A percentile compares a stretch with the other conserved stretches of the same genome.
Conservation (phyloP, 2,329 filamentous ascomycete species). For the Fusarium domesticum region DNA sequence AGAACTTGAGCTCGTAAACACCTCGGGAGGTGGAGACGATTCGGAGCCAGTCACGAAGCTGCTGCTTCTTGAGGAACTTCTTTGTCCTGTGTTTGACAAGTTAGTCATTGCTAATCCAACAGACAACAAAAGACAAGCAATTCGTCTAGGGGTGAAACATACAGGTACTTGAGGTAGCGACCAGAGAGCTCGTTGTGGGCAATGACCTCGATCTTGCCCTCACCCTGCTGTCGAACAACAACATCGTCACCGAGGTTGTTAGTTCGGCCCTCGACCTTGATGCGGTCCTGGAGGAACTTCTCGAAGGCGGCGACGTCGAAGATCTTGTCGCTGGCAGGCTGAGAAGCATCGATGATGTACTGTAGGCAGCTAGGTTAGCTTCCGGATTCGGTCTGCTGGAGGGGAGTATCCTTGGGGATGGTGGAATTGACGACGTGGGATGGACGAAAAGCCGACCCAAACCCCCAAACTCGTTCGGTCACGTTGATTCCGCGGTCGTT, state of each 20-base stretch:
- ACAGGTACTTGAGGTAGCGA: conserved; percentile 99
- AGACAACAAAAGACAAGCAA: background rate
- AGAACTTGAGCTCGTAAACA: conserved; percentile 99
- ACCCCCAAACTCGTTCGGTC: background rate
- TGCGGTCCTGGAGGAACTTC: conserved; percentile 99
- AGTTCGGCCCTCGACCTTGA: conserved; percentile 98
- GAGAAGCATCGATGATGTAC: conserved; percentile 99
- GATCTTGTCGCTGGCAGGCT: conserved; percentile 99
- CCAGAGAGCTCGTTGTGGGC: conserved; percentile 97
- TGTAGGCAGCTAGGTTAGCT: conserved; percentile 37
- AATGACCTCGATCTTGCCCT: conserved; percentile 97
- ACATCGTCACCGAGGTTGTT: conserved; percentile 96
- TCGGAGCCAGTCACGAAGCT: conserved; percentile 99
- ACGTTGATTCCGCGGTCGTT: background rate
- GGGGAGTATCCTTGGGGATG: too few species aligned
- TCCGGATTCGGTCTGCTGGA: background rate
- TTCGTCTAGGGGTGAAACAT: conserved; percentile 40
- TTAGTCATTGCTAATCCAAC: conserved; percentile 1
- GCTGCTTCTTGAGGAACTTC: conserved; percentile 99
- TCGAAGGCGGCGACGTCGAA: conserved; percentile 98
- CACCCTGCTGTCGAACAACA: conserved; percentile 83
- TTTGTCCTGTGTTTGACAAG: conserved; percentile 67
- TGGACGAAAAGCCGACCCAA: too few species aligned
- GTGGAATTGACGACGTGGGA: background rate
- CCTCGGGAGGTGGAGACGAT: conserved; percentile 97